Conservation (phyloP, 1,284 basidiomycete genomes). For the Flammula alnicola region DNA sequence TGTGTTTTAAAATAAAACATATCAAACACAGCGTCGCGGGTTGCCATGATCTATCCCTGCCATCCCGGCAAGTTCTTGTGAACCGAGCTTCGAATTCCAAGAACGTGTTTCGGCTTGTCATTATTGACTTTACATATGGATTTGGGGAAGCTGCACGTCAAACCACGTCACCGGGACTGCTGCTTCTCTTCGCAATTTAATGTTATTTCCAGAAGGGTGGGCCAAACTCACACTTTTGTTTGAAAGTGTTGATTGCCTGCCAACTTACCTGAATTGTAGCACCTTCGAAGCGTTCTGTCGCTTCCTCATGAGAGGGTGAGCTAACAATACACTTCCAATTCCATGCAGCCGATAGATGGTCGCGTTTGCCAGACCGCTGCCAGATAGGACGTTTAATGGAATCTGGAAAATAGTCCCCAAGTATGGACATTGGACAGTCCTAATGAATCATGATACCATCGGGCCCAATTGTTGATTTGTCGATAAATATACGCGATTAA, state of each 20-base stretch:
- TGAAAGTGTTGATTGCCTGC: slow-evolving; percentile 4
- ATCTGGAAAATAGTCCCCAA: slow-evolving; percentile 18
- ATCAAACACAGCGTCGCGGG: slow-evolving; percentile 9
- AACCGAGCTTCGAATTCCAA: slow-evolving; percentile 18
- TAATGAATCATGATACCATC: slow-evolving; percentile 4
- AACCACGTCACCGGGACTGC: slow-evolving; percentile 6
- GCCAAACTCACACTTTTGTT: slow-evolving; percentile 2
- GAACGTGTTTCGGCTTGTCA: slow-evolving; percentile 24
- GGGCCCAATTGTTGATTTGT: slow-evolving; percentile 16
- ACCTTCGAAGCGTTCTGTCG: not conserved
- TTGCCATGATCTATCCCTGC: slow-evolving; percentile 8
- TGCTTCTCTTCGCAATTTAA: slow-evolving; percentile 25
- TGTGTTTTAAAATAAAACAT: slow-evolving; percentile 4
- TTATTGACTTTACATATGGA: slow-evolving; percentile 12
- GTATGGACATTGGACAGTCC: slow-evolving; percentile 7
- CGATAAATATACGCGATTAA: slow-evolving; percentile 8
- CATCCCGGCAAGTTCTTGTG: slow-evolving; percentile 2
- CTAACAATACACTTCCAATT: slow-evolving; percentile 10
- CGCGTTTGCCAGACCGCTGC: slow-evolving; percentile 15
- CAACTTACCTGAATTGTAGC: not conserved
- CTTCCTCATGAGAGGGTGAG: slow-evolving; percentile 1
- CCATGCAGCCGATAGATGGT: slow-evolving; percentile 8
- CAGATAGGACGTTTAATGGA: slow-evolving; percentile 16
- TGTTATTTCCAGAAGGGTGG: slow-evolving; percentile 21
- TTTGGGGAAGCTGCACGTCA: slow-evolving; percentile 21